These are phyloP conservation scores for Centella asiatica DNA, from an alignment of 129 eudicot genomes.

Conservation along the genomic window DNA sequence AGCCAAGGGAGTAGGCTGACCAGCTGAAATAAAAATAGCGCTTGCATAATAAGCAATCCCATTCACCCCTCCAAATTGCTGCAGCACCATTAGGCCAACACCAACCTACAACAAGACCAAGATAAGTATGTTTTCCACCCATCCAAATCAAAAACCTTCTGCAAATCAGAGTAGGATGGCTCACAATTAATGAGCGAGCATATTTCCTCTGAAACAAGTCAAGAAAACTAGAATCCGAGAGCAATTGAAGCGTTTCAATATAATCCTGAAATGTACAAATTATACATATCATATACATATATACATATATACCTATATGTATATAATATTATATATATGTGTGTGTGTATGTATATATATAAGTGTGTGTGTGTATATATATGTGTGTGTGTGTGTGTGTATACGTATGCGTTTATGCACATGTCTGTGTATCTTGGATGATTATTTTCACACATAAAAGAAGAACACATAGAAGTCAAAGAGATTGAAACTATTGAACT, in stretches of 20 bases:
- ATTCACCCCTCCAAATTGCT: slow-evolving; percentile 82
- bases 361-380: too few relatives aligned
- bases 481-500: neutral
- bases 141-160: neutral
- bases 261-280: slow-evolving; percentile 53
- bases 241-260: slow-evolving; percentile 52
- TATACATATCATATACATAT: neutral
- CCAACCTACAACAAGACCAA: slow-evolving; percentile 47
- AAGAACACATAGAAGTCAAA: neutral
- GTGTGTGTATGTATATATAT: too few relatives aligned
- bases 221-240: slow-evolving; percentile 32
- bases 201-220: slow-evolving; percentile 69
- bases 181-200: slow-evolving; percentile 61
- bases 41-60: slow-evolving; percentile 75
- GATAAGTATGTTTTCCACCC: neutral
- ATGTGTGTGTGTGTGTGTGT: too few relatives aligned
- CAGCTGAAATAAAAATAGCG: slow-evolving; percentile 73
- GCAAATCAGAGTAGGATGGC: slow-evolving; percentile 11
- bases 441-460: neutral
- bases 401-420: too few relatives aligned
- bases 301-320: too few relatives aligned
- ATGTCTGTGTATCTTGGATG: neutral
- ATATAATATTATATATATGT: too few relatives aligned
- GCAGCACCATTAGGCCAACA: slow-evolving; percentile 82
- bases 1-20: slow-evolving; percentile 25